Percentiles rank a stretch among this genome's conserved stretches.
Evolutionary conservation across 139 green algal genomes (phyloP).

Genomic region (Deuterostichococcus epilithicus): DNA sequence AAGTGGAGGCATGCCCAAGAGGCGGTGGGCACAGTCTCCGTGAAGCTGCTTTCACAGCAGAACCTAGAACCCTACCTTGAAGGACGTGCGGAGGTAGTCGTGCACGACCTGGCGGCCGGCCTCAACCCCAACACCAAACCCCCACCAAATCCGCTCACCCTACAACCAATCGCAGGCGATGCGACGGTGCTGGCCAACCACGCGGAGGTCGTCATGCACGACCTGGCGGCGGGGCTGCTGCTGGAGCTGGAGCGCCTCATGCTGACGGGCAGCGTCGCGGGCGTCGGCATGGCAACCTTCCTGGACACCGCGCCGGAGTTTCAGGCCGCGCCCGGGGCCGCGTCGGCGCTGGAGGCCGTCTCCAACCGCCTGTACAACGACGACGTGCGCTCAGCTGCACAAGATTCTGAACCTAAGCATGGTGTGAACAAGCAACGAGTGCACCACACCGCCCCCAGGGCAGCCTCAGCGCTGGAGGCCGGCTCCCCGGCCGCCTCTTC

Average conservation of each 20-base stretch:
- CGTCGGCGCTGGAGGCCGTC: slow-evolving; percentile 31
- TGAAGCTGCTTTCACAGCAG: too few relatives aligned
- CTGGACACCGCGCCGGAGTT: slow-evolving; percentile 49
- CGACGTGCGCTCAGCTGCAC: slow-evolving; percentile 22
- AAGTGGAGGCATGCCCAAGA: too few relatives aligned
- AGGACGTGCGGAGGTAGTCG: slow-evolving; percentile 15
- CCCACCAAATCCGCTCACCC: too few relatives aligned
- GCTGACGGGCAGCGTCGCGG: slow-evolving; percentile 54
- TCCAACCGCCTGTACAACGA: slow-evolving; percentile 38
- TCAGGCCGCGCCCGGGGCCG: not conserved
- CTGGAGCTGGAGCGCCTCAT: slow-evolving; percentile 74
- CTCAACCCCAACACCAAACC: too few relatives aligned
- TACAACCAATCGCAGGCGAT: slow-evolving; percentile 24
- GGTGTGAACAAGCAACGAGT: too few relatives aligned
- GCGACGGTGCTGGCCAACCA: slow-evolving; percentile 50
- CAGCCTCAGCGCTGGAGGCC: slow-evolving; percentile 27
- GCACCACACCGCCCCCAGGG: not conserved
- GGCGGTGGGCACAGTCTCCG: too few relatives aligned
- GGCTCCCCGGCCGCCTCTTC: slow-evolving; percentile 33
- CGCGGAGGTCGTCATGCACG: slow-evolving; percentile 77
- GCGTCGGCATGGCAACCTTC: slow-evolving; percentile 58
- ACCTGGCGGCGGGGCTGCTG: slow-evolving; percentile 76
- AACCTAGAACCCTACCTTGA: too few relatives aligned
- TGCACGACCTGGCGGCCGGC: too few relatives aligned
- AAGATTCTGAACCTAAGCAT: too few relatives aligned